Evolutionary conservation across 1,139 yeast species (phyloP), one percentile per base, ranked within the genome.

Genomic region (Blastobotrys apis): DNA sequence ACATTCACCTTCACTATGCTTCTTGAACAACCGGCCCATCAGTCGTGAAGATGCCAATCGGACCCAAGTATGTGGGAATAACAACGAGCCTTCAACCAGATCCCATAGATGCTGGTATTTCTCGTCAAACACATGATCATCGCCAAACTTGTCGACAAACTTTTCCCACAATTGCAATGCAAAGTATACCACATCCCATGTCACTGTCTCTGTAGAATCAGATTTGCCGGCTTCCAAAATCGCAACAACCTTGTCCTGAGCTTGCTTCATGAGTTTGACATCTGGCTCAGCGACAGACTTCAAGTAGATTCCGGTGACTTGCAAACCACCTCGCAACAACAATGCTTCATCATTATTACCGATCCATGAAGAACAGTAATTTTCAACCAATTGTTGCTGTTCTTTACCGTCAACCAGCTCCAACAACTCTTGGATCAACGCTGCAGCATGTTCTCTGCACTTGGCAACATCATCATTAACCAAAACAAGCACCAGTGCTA

Each of bases 1-100:
- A n/a, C 48, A 44, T 3, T 44, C 36, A 3, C 39, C 41, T 4
- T 44, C 59, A 15, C 67, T 70, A 33, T 69, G 49, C 51, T 47
- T 37, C 3, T 71, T 57, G 41, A 84, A 66, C 38, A 82, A 60
- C 2, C 67, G 59, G 1, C 81, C 80, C 33, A 81, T 63, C 38
- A 87, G 68, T 42, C 90, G 72, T n/a, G 83, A 69, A 0, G 94
- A 68, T 4, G 77, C 69, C 45, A 84, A 70, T 57, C 97, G 78
- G 10, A 90, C 84, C 97, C 97, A 90, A 0, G 94, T 74, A 62
- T 90, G 97, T 1, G 97, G 97, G 62, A 78, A 92, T 43, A 90
- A 68, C 50, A 88, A 68, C 21, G 80, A 67, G 10, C 73, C 74
- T 23, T 78, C 70, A 4, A 84, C 67, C 17, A 66, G 63, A 10